A percentile compares a stretch with the other conserved stretches of the same genome.
Conservation (phyloP, 2,329 filamentous ascomycete genomes). For the Rutstroemia sp. region DNA sequence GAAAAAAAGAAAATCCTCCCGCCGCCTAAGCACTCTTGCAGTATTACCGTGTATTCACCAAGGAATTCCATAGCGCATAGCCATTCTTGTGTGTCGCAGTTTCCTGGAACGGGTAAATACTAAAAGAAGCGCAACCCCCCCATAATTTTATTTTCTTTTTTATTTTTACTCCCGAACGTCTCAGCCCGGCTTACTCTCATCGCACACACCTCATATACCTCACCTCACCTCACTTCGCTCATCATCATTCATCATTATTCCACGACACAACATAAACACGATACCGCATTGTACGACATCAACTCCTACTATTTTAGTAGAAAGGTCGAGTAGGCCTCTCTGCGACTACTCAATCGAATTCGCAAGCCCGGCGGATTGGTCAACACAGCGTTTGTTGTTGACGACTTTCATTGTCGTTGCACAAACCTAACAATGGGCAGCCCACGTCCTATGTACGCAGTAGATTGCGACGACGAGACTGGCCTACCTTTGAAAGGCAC, state of each 20-base stretch:
- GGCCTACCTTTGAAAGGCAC: constrained; percentile 18
- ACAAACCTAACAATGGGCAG: constrained; percentile 9
- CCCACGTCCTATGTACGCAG: constrained; percentile 22
- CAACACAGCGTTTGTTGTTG: background rate
- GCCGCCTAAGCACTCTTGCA: background rate
- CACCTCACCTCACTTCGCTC: background rate
- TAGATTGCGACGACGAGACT: constrained; percentile 22
- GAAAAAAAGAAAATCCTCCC: background rate
- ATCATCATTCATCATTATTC: background rate
- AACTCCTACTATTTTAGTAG: constrained; percentile 7
- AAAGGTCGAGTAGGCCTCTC: background rate
- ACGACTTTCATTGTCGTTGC: constrained; percentile 7
- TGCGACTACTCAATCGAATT: background rate
- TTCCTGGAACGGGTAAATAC: background rate
- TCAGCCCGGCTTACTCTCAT: constrained; percentile 1
- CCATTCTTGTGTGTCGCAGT: background rate
- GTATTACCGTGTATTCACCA: background rate
- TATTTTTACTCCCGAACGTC: background rate
- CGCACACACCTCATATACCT: constrained; percentile 2
- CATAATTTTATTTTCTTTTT: background rate
- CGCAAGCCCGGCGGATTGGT: background rate
- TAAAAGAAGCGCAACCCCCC: constrained; percentile 1
- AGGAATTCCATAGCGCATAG: background rate
- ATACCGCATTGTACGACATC: constrained; percentile 3
- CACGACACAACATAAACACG: background rate